Percentiles rank a stretch among this genome's conserved stretches.
phyloP scores from a whole-genome alignment of 139 green algal genomes.

The Volvox reticuliferus region DNA sequence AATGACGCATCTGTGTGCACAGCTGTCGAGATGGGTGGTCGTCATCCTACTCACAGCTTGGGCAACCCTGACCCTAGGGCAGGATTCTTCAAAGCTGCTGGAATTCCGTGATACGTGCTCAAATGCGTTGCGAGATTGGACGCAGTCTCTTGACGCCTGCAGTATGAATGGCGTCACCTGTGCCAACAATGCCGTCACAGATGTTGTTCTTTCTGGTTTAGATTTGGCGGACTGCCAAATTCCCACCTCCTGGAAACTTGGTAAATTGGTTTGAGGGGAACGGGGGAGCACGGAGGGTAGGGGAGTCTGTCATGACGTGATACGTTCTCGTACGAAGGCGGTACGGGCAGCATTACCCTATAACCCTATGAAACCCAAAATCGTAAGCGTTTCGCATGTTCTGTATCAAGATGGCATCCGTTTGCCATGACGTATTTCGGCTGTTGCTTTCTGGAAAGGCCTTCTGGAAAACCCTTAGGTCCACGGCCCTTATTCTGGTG shows the following conservation, averaged over 20 bases:
- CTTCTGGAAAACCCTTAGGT: too few species aligned
- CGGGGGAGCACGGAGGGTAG: too few species aligned
- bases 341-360: too few species aligned
- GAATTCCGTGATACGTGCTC: neutral
- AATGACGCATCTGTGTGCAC: too few species aligned
- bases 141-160: too few species aligned
- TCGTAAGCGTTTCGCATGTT: too few species aligned
- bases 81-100: neutral
- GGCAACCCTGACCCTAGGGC: neutral
- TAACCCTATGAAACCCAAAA: too few species aligned
- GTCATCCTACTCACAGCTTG: conserved; percentile 9
- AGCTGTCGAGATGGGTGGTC: neutral
- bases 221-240: neutral
- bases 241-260: neutral
- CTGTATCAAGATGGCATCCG: neutral
- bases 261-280: neutral
- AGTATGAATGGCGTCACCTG: neutral
- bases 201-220: neutral
- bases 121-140: neutral
- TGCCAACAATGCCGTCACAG: neutral
- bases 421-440: neutral
- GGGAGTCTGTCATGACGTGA: too few species aligned
- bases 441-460: neutral
- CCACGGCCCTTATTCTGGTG: too few species aligned
- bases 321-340: too few species aligned